Base-by-base conservation (phyloP, 2,329 filamentous ascomycete genomes). In the Diaporthe humulicola region DNA sequence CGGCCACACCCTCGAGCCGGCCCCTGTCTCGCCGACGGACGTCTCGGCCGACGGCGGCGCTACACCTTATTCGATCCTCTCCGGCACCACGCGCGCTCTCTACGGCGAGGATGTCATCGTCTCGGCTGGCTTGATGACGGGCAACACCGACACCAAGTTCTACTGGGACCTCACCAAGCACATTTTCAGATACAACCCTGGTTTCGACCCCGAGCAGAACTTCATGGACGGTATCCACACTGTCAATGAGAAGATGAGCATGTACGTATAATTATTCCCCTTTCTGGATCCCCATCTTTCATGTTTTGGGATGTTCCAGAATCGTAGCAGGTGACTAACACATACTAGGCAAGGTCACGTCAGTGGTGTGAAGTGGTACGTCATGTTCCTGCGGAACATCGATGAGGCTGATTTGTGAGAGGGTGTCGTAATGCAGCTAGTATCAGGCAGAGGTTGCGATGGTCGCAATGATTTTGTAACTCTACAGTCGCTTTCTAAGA, bases 21-120 rank as follows among this genome's bases (percentile, higher is more conserved):
- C 91, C 0, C 91, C 91, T 2, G 84, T 93, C 1, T 89, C 91
- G 0, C 90, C 91, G 10, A 75, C 73, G 2, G 71, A 67, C 12
- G 38, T 69, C 2, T 48, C 48, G 54, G 70, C 22, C 22, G 57
- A 57, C 38, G 81, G 85, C 30, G 81, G 77, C 69, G 80, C 81
- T 14, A 83, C 82, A 12, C 84, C 87, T 0, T 91, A 86, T 81
- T 81, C 85, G 3, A 79, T 89, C 5, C 84, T 92, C 38, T 87
- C 89, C 0, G 89, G 89, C 2, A 90, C 88, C 0, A 87, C 81
- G 73, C 86, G 85, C 73, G 88, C 82, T 40, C 79, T 89, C 3
- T 88, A 88, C 56, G 86, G 88, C 0, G 83, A 86, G 8, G 84
- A 87, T 2, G 82, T 88, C 2, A 84, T 92, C 4, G 87, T 92